These are phyloP conservation scores for Maudiozyma pseudohumilis DNA, from an alignment of 805 yeast genomes.

Conservation along the genomic window DNA sequence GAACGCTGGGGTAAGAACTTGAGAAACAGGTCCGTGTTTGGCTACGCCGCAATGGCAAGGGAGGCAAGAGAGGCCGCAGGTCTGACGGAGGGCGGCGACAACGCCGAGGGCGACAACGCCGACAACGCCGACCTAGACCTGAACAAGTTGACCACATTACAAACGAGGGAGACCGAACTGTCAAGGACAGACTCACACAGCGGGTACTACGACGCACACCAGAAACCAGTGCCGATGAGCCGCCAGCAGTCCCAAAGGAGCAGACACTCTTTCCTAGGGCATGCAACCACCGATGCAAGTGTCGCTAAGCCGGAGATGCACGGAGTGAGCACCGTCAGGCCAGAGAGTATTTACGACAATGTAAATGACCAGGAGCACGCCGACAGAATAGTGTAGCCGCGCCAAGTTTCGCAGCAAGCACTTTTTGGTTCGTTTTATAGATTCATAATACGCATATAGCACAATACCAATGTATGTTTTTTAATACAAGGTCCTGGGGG, in stretches of 20 bases:
- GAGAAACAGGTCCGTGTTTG: conserved; percentile 48
- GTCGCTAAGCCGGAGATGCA: too few relatives aligned
- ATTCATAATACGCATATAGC: too few relatives aligned
- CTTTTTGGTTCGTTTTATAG: too few relatives aligned
- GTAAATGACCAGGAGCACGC: not conserved
- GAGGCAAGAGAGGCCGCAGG: conserved; percentile 28
- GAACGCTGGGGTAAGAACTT: conserved; percentile 46
- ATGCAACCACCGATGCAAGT: too few relatives aligned
- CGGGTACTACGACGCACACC: conserved; percentile 1
- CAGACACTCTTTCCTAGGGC: not conserved
- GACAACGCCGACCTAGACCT: conserved; percentile 5
- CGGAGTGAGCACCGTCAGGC: too few relatives aligned
- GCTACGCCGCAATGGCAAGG: conserved; percentile 44
- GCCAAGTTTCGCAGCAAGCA: too few relatives aligned
- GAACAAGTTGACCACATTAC: conserved; percentile 7
- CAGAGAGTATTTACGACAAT: conserved; percentile 1
- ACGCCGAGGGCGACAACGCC: not conserved
- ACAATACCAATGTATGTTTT: too few relatives aligned
- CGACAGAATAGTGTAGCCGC: too few relatives aligned
- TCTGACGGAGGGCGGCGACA: conserved; percentile 5
- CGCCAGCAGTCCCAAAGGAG: not conserved
- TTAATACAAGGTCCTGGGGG: too few relatives aligned
- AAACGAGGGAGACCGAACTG: conserved; percentile 7
- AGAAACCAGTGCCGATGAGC: not conserved
- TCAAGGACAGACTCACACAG: conserved; percentile 2